A percentile compares a stretch with the other conserved stretches of the same genome.
phyloP scores from a whole-genome alignment of 2,329 filamentous ascomycete species.

The Cercospora brassicicola region DNA sequence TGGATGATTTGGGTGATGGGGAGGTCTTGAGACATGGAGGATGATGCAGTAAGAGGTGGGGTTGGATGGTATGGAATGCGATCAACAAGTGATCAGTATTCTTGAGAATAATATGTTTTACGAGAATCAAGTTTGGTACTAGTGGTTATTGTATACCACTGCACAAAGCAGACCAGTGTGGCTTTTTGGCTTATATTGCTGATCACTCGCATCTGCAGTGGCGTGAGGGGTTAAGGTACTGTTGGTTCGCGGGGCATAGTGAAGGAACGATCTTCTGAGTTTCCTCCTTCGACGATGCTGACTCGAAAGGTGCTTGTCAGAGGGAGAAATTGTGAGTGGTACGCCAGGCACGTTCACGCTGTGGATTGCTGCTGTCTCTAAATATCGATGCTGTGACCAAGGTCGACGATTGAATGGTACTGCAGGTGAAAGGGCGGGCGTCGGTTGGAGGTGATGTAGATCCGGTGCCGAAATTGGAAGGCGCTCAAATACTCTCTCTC shows the following conservation, averaged over 20 bases:
- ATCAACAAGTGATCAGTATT: no score
- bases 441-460: neutral
- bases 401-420: neutral
- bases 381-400: neutral
- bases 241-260: neutral
- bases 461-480: neutral
- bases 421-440: no score
- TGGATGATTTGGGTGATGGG: slow-evolving; percentile 19
- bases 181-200: neutral
- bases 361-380: neutral
- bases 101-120: no score
- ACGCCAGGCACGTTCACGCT: neutral
- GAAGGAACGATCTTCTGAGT: neutral
- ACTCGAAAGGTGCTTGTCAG: no score
- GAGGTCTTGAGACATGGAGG: neutral
- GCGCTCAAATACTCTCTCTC: no score
- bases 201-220: neutral
- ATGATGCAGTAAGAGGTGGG: no score
- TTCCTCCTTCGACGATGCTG: neutral
- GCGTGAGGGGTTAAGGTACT: neutral
- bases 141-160: neutral
- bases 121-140: no score
- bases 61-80: no score
- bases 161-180: neutral
- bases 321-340: no score